Conservation (phyloP, 371 early-diverging fungal species). For the Rhizopus arrhizus region DNA sequence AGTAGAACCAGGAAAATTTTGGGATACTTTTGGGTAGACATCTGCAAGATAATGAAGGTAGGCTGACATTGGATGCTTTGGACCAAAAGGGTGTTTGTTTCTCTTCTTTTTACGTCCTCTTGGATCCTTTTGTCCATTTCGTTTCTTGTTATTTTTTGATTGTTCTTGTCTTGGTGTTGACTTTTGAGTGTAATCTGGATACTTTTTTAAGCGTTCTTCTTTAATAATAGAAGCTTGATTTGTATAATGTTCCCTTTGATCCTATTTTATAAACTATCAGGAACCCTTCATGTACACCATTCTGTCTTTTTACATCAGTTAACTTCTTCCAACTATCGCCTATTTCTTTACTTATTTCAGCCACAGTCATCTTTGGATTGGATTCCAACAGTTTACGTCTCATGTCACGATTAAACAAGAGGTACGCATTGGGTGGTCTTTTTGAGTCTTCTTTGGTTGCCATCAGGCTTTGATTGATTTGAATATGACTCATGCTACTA, state of each 20-base stretch:
- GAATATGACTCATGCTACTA: not conserved
- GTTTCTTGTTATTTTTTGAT: slow-evolving; percentile 8
- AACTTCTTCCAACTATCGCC: slow-evolving; percentile 59
- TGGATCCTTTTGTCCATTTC: slow-evolving; percentile 49
- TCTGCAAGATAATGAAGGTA: slow-evolving; percentile 72
- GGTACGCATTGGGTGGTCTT: no score
- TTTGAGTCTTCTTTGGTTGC: no score
- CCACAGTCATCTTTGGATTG: slow-evolving; percentile 60
- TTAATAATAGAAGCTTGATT: slow-evolving; percentile 57
- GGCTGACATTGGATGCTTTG: slow-evolving; percentile 81
- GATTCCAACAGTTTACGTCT: slow-evolving; percentile 57
- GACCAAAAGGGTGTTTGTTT: slow-evolving; percentile 70
- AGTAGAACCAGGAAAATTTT: slow-evolving; percentile 58
- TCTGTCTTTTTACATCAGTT: slow-evolving; percentile 27
- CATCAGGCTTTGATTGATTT: no score
- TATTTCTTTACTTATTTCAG: slow-evolving; percentile 63
- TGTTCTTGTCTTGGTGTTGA: slow-evolving; percentile 9
- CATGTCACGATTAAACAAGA: slow-evolving; percentile 62
- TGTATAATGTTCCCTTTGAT: slow-evolving; percentile 25
- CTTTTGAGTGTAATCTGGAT: slow-evolving; percentile 63
- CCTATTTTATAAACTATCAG: not conserved
- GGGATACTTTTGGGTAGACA: slow-evolving; percentile 28
- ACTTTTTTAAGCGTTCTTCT: slow-evolving; percentile 51
- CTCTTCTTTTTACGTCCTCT: slow-evolving; percentile 68
- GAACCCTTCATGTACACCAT: no score